Conservation (phyloP, 2,329 filamentous ascomycete genomes). For the Cladobotryum mycophilum region DNA sequence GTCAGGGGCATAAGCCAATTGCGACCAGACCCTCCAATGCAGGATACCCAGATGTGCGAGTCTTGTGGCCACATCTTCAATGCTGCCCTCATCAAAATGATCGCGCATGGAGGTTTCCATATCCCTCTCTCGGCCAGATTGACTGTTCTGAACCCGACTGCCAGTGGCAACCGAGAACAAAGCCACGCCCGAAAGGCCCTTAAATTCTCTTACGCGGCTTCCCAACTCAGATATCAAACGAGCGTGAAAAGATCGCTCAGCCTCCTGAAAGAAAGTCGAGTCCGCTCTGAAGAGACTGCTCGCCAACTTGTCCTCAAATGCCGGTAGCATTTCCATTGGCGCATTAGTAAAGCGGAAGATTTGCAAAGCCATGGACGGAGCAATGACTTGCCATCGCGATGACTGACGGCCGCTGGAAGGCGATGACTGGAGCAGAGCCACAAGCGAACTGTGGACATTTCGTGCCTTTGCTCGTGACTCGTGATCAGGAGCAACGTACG, state of each 20-base stretch:
- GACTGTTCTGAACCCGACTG: slow-evolving; percentile 36
- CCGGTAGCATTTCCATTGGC: slow-evolving; percentile 40
- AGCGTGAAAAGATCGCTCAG: slow-evolving; percentile 44
- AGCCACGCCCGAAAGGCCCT: slow-evolving; percentile 43
- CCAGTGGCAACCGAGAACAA: slow-evolving; percentile 52
- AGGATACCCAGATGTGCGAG: slow-evolving; percentile 78
- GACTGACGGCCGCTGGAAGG: slow-evolving; percentile 34
- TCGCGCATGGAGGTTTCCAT: slow-evolving; percentile 32
- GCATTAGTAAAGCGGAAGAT: slow-evolving; percentile 52
- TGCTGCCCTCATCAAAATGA: slow-evolving; percentile 44
- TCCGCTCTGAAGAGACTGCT: slow-evolving; percentile 38
- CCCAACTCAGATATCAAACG: slow-evolving; percentile 44
- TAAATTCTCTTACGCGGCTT: slow-evolving; percentile 46
- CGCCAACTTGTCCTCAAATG: slow-evolving; percentile 45
- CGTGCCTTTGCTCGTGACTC: slow-evolving; percentile 40
- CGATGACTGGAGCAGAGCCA: slow-evolving; percentile 49
- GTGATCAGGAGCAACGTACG: slow-evolving; percentile 31
- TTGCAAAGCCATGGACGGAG: slow-evolving; percentile 49
- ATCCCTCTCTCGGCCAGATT: slow-evolving; percentile 30
- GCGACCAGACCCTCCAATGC: slow-evolving; percentile 86
- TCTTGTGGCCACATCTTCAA: slow-evolving; percentile 66
- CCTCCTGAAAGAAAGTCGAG: slow-evolving; percentile 40
- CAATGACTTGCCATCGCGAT: slow-evolving; percentile 47
- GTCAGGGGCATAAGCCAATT: slow-evolving; percentile 58
- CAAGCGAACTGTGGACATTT: slow-evolving; percentile 46